A percentile compares a stretch with the other conserved stretches of the same genome.
Conservation (phyloP, 768 basidiomycete species). For the Agrocybe chaxingu region DNA sequence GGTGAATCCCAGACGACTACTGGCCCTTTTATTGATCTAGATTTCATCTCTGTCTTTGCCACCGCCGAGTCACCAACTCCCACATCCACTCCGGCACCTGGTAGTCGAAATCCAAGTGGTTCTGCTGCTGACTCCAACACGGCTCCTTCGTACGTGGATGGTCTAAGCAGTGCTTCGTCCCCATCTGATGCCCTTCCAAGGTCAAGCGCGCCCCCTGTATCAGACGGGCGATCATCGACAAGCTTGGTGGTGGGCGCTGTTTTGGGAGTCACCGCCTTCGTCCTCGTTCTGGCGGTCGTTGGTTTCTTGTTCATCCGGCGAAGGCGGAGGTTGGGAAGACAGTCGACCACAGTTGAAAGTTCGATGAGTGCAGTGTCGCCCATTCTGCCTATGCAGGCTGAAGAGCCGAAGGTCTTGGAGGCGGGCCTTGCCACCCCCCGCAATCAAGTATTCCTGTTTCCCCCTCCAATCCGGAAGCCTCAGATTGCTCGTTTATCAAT, state of each 20-base stretch:
- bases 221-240: slow-evolving; percentile 12
- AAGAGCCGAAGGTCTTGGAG: slow-evolving; percentile 16
- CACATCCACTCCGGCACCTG: background rate
- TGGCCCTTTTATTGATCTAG: slow-evolving; percentile 42
- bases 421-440: slow-evolving; percentile 18
- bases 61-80: slow-evolving; percentile 11
- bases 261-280: slow-evolving; percentile 23
- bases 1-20: slow-evolving; percentile 25
- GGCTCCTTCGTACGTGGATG: slow-evolving; percentile 11
- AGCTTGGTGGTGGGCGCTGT: slow-evolving; percentile 20
- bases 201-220: slow-evolving; percentile 6
- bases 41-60: slow-evolving; percentile 36
- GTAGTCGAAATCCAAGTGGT: slow-evolving; percentile 2
- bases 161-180: background rate
- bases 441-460: slow-evolving; percentile 23
- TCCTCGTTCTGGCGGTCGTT: slow-evolving; percentile 20
- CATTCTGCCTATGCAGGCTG: slow-evolving; percentile 8
- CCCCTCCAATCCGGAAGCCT: slow-evolving; percentile 14
- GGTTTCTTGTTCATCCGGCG: slow-evolving; percentile 21
- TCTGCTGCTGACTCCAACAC: slow-evolving; percentile 4
- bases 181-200: background rate
- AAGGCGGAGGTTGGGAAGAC: slow-evolving; percentile 14
- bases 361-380: slow-evolving; percentile 26
- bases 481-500: slow-evolving; percentile 26
- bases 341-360: slow-evolving; percentile 17